Conservation (phyloP, 1,284 basidiomycete genomes). For the Mycosarcoma maydis region DNA sequence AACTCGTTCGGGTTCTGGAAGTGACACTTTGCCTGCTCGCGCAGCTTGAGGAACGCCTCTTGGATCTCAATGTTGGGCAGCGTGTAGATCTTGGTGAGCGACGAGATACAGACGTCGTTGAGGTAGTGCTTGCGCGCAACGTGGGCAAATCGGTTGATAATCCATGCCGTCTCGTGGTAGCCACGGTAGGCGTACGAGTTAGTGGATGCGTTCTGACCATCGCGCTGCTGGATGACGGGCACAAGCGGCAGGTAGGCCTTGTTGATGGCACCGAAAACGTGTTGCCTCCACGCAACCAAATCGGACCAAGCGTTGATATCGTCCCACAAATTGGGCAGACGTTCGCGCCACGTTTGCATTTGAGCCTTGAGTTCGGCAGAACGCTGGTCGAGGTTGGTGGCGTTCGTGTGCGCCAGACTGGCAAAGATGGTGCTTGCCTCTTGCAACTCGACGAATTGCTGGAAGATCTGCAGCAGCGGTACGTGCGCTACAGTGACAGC, state of each 20-base stretch:
- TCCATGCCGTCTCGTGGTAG: slow-evolving; percentile 99
- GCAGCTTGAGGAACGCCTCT: slow-evolving; percentile 97
- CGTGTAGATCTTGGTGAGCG: slow-evolving; percentile 96
- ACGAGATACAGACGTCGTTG: slow-evolving; percentile 92
- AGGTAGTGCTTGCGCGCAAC: slow-evolving; percentile 97
- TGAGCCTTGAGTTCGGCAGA: slow-evolving; percentile 87
- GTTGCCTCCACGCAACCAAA: slow-evolving; percentile 96
- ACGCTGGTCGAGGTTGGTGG: slow-evolving; percentile 90
- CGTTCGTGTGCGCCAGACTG: slow-evolving; percentile 85
- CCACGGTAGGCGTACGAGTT: slow-evolving; percentile 92
- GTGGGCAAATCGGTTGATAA: slow-evolving; percentile 99
- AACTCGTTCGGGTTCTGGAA: slow-evolving; percentile 95
- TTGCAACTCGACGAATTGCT: slow-evolving; percentile 97
- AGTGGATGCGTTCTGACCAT: slow-evolving; percentile 69
- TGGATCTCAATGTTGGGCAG: slow-evolving; percentile 99
- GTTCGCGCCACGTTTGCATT: slow-evolving; percentile 84
- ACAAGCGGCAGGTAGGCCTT: slow-evolving; percentile 89
- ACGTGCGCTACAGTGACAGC: slow-evolving; percentile 90
- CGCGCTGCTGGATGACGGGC: slow-evolving; percentile 68
- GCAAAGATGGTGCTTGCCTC: slow-evolving; percentile 85
- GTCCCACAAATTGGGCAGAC: slow-evolving; percentile 93
- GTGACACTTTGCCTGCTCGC: slow-evolving; percentile 99
- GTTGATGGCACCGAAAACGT: slow-evolving; percentile 89
- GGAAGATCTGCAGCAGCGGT: slow-evolving; percentile 95
- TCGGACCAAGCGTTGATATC: slow-evolving; percentile 99